Base-by-base conservation (phyloP, 1,284 basidiomycete species). In the Puccinia coronata region DNA sequence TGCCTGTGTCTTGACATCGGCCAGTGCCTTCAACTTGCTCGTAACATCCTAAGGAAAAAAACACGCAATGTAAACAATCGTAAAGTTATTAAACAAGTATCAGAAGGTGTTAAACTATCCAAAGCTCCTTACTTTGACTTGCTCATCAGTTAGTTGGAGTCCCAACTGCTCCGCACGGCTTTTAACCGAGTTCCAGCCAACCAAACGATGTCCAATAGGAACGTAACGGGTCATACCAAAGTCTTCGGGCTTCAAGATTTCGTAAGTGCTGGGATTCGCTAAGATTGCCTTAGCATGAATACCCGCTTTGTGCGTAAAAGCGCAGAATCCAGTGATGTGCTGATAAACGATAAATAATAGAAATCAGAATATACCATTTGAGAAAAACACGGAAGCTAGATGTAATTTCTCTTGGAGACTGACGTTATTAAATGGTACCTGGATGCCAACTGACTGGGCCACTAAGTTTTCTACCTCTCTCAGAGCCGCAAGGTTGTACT, bases 271-370 rank as follows among this genome's bases (percentile, higher is more conserved):
- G 0, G 97, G 97, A 90, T 99, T 99, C 89, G 98, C 98, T 81
- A 99, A 91, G 87, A 99, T 99, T 59, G 97, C 97, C 90, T 99
- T 99, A 88, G 97, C 97, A 88, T 99, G 97, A 84, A 99, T 99
- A 87, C 97, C 97, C 43, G 97, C 97, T 92, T 99, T 99, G 92
- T 99, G 97, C 36, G 97, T 99, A 89, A 99, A 99, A 25, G 97
- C 97, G 86, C 97, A 99, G 89, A 98, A 99, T 41, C 97, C 97
- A 80, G 89, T 90, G 84, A 90, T 89, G 86, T 89, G 87, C 88
- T 88, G 86, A 87, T 3, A 61, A 31, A 28, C 8, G 28, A 57
- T 23, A 28, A 23, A 74, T 12, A 47, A 34, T n/a, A 34, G 81
- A 47, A 83, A 70, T 61, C 43, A 31, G 59, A 53, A 47, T 41